Base-by-base conservation (phyloP, 2,329 filamentous ascomycete species). In the Cercospora zeae-maydis region DNA sequence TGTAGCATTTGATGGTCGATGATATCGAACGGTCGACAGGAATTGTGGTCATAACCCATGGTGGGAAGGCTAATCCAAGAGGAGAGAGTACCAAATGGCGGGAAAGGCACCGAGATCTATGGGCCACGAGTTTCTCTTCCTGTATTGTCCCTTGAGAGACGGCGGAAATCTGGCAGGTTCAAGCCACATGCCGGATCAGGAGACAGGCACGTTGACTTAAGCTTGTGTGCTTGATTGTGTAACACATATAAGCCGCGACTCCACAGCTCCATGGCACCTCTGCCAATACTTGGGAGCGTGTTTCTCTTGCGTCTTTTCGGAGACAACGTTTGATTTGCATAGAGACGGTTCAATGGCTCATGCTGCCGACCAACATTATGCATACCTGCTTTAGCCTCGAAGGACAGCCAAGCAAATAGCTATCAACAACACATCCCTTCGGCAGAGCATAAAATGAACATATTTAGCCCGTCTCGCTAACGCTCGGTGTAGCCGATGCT, bases 131-230 rank as follows among this genome's bases (percentile, higher is more conserved):
- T 9, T 7, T 9, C 14, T 1, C n/a, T 21, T 7, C 42, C 21
- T 24, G 21, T 8, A 53, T 33, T 7, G 30, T 34, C 24, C 16
- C n/a, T 21, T 45, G 10, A 10, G 36, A 13, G 11, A 9, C 56
- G 4, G 19, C 33, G 30, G 27, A 13, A 19, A 24, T 14, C 27
- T n/a, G 10, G 56, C 14, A n/a, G 13, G 14, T 45, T 4, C 57
- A 52, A 52, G 57, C 45, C 57, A 21, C 57, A 33, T 33, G 31
- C 57, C 19, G 16, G 31, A 51, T 52, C 24, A 21, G 47, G 57
- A 34, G 24, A 27, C 33, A 37, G 31, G 34, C 47, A 56, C 37
- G 59, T 61, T 4, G 11, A 56, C 31, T 61, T 61, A 56, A 61
- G 59, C 59, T 49, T 47, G 27, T 49, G 11, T 21, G 27, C 34